These are phyloP conservation scores for Solanum piurae DNA, from an alignment of 257 asterid species.

Conservation along the genomic window DNA sequence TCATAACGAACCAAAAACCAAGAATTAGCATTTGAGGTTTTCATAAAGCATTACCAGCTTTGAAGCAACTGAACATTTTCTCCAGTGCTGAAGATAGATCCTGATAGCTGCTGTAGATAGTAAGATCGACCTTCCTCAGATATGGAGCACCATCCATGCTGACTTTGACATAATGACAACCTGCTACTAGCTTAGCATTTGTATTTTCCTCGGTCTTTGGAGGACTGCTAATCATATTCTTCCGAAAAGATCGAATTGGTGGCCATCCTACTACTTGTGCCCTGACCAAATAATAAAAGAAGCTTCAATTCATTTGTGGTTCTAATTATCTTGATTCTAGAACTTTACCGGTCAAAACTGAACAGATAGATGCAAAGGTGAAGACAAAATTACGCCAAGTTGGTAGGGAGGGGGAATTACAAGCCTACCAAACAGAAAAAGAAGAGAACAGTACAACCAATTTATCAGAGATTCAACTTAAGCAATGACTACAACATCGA, in stretches of 20 bases:
- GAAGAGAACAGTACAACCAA: background rate
- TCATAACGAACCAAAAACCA: background rate
- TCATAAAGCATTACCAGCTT: conserved; percentile 13
- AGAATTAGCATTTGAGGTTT: too few relatives aligned
- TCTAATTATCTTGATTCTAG: background rate
- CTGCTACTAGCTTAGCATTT: conserved; percentile 16
- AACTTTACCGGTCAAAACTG: background rate
- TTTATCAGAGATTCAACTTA: background rate
- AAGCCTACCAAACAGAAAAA: background rate
- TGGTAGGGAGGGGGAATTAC: background rate
- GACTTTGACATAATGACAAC: conserved; percentile 37
- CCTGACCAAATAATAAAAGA: conserved; percentile 25
- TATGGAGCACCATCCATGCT: conserved; percentile 45
- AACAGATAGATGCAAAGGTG: background rate
- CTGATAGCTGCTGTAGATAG: conserved; percentile 19
- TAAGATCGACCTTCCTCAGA: conserved; percentile 38
- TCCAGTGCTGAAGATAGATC: conserved; percentile 32
- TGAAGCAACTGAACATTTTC: conserved; percentile 32
- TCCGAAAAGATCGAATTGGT: conserved; percentile 70
- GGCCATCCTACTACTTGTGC: conserved; percentile 98
- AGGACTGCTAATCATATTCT: conserved; percentile 49
- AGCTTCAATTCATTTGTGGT: background rate
- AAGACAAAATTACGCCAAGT: background rate
- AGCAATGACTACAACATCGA: background rate
- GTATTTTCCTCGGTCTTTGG: conserved; percentile 18